Percentiles rank a stretch among this genome's conserved stretches.
phyloP scores from a whole-genome alignment of 768 basidiomycete genomes.

The Tylopilus balloui region DNA sequence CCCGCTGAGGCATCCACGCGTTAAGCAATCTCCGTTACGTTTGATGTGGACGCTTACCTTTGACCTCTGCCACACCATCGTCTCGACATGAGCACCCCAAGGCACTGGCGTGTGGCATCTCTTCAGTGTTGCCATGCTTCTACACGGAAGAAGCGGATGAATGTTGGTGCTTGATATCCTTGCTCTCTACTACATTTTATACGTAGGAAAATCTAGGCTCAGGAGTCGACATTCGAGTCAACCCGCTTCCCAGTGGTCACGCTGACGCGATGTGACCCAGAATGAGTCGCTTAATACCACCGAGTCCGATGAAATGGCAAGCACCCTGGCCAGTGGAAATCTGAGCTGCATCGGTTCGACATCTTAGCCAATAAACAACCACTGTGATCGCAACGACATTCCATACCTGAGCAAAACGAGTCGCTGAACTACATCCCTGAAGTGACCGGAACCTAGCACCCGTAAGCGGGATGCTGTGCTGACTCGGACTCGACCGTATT shows the following conservation, averaged over 20 bases:
- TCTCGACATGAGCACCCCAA: constrained; percentile 6
- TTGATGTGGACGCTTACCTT: constrained; percentile 3
- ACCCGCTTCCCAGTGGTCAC: neutral
- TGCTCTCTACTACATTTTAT: constrained; percentile 9
- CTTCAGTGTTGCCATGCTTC: constrained; percentile 19
- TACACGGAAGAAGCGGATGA: neutral
- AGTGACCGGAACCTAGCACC: too few species aligned
- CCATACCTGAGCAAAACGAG: neutral
- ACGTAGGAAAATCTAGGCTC: neutral
- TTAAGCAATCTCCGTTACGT: neutral
- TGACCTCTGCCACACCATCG: constrained; percentile 10
- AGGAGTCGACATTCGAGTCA: constrained; percentile 9
- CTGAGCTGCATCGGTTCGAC: neutral
- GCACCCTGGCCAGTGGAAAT: too few species aligned
- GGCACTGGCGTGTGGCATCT: constrained; percentile 10
- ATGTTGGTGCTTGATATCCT: neutral
- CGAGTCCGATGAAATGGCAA: neutral
- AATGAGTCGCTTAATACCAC: constrained; percentile 12
- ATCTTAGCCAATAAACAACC: neutral
- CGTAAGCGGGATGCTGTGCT: too few species aligned
- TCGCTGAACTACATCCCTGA: neutral
- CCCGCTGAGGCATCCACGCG: constrained; percentile 1
- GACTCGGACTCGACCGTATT: too few species aligned
- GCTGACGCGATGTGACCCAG: constrained; percentile 6
- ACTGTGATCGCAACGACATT: neutral